Percentiles rank a stretch among this genome's conserved stretches.
These are phyloP conservation scores for Populus tomentosa DNA, from an alignment of 441 rosid genomes.

Conservation along the genomic window DNA sequence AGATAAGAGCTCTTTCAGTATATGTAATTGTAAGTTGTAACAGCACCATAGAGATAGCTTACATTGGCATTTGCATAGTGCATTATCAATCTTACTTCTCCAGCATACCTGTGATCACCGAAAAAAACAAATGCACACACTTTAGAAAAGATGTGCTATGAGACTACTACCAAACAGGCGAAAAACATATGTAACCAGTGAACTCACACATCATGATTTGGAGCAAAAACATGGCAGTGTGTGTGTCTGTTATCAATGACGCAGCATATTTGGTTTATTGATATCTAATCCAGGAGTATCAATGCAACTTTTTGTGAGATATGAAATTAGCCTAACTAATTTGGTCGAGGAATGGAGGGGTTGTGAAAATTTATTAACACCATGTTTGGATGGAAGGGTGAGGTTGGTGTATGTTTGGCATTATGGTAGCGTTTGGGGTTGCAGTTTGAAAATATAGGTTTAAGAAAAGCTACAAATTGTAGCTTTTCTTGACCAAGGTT, in stretches of 20 bases:
- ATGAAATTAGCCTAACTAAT: neutral
- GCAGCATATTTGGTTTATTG: neutral
- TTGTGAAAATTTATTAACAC: neutral
- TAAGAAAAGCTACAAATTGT: no score
- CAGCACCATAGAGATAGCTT: slow-evolving; percentile 12
- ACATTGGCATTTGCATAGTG: slow-evolving; percentile 60
- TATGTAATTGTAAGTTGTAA: neutral
- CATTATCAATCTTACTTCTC: slow-evolving; percentile 60
- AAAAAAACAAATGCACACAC: neutral
- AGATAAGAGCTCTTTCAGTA: neutral
- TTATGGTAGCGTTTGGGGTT: neutral
- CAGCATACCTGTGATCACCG: slow-evolving; percentile 48
- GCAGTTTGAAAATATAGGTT: no score
- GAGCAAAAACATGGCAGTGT: neutral
- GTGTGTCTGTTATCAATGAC: neutral
- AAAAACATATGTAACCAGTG: neutral
- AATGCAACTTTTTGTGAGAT: neutral
- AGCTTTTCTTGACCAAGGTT: no score
- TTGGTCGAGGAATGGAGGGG: neutral
- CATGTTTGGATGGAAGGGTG: neutral
- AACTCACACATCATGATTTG: neutral
- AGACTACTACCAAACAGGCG: neutral
- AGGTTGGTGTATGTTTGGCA: neutral
- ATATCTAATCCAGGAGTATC: neutral
- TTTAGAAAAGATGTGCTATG: neutral